A percentile compares a stretch with the other conserved stretches of the same genome.
These are phyloP conservation scores for Flueggea neowawraea DNA, from an alignment of 441 rosid species.

Conservation along the genomic window DNA sequence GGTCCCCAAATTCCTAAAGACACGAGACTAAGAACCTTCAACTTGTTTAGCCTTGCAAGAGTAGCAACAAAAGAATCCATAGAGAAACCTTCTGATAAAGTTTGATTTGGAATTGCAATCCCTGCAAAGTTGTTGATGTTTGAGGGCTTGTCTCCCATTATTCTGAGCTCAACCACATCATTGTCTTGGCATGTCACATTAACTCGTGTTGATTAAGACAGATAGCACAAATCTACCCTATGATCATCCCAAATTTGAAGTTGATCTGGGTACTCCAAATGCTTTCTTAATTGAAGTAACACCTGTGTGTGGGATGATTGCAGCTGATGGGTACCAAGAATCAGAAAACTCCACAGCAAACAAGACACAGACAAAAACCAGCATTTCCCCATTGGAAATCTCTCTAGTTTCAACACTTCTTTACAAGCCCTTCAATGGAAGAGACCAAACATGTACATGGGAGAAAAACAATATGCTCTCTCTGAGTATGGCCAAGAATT, in stretches of 20 bases:
- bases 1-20: conserved; percentile 84
- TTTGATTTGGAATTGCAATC: conserved; percentile 35
- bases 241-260: conserved; percentile 66
- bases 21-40: conserved; percentile 56
- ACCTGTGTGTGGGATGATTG: conserved; percentile 81
- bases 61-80: conserved; percentile 69
- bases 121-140: conserved; percentile 39
- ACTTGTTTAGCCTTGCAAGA: conserved; percentile 50
- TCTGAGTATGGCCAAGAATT: too few species aligned
- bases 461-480: too few species aligned
- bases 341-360: conserved; percentile 47
- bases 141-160: conserved; percentile 50
- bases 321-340: conserved; percentile 45
- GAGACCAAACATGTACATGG: neutral
- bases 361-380: conserved; percentile 35
- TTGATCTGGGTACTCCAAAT: conserved; percentile 62
- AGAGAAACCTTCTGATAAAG: conserved; percentile 62
- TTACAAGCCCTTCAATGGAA: conserved; percentile 7
- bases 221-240: conserved; percentile 54
- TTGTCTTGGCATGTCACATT: conserved; percentile 65
- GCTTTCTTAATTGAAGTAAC: conserved; percentile 77
- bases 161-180: conserved; percentile 48
- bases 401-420: conserved; percentile 1
- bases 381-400: conserved; percentile 35
- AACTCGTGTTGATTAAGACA: conserved; percentile 40